phyloP scores from a whole-genome alignment of 148 eudicot genomes.

The Diospyros lotus region DNA sequence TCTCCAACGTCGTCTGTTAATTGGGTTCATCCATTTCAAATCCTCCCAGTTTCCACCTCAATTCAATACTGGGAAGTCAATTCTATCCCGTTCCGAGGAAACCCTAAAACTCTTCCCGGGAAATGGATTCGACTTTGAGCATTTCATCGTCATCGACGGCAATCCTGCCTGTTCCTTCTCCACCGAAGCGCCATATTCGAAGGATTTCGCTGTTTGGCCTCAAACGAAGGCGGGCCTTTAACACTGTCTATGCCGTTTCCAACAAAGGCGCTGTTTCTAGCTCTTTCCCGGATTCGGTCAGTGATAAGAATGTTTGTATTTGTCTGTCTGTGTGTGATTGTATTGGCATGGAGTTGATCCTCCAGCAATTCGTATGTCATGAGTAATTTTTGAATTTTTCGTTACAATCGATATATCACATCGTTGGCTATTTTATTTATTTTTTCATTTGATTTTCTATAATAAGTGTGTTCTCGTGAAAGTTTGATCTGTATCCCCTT shows the following conservation, averaged over 20 bases:
- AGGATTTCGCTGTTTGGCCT: background rate
- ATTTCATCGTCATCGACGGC: constrained; percentile 4
- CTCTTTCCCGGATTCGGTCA: background rate
- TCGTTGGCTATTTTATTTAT: background rate
- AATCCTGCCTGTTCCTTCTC: background rate
- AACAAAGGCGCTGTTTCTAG: constrained; percentile 2
- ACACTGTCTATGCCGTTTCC: background rate
- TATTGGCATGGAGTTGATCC: background rate
- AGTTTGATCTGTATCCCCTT: background rate
- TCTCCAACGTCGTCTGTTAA: background rate
- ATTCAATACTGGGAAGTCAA: background rate
- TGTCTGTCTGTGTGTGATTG: background rate
- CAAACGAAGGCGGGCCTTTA: constrained; percentile 3
- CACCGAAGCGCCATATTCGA: background rate
- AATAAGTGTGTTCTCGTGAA: background rate
- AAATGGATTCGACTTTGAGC: background rate
- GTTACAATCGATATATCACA: background rate
- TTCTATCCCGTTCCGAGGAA: background rate
- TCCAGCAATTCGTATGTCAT: too few species aligned
- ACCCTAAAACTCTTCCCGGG: background rate
- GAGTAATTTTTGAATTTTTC: background rate
- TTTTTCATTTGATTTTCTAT: too few species aligned
- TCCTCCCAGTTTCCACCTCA: background rate
- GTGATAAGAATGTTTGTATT: background rate
- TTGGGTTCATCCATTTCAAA: background rate